These are phyloP conservation scores for Calonectria ilicicola DNA, from an alignment of 2,329 filamentous ascomycete species.

Conservation along the genomic window DNA sequence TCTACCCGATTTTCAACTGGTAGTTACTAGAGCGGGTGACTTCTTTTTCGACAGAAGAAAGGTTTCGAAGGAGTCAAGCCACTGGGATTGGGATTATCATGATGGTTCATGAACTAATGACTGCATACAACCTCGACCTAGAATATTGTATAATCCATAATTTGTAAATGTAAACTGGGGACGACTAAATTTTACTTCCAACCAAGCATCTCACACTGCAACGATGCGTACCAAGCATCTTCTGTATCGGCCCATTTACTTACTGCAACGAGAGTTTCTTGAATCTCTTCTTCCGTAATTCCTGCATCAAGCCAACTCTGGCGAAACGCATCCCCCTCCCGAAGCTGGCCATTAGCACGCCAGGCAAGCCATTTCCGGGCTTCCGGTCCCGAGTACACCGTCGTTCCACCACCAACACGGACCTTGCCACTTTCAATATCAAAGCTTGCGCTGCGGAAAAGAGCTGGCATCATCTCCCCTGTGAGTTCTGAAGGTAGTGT, in stretches of 20 bases:
- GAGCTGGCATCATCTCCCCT: conserved; percentile 1
- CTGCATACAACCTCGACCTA: no score
- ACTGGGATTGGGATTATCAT: neutral
- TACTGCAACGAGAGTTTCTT: conserved; percentile 19
- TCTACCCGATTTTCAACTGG: neutral
- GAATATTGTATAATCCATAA: no score
- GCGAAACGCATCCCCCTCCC: neutral
- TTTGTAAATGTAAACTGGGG: no score
- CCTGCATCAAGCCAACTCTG: conserved; percentile 23
- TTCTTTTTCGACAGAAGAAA: neutral
- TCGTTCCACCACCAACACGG: neutral
- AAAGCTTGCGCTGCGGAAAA: conserved; percentile 2
- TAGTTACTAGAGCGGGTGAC: neutral
- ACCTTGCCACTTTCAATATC: neutral
- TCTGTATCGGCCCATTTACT: conserved; percentile 26
- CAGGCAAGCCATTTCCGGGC: conserved; percentile 9
- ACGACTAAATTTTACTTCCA: conserved; percentile 7
- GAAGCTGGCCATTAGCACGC: conserved; percentile 9
- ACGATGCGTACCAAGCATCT: conserved; percentile 23
- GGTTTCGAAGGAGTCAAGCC: neutral
- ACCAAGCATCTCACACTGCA: conserved; percentile 21
- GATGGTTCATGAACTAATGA: neutral
- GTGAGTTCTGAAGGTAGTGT: neutral
- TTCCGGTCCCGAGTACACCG: conserved; percentile 6
- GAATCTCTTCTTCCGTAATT: conserved; percentile 28